phyloP scores from a whole-genome alignment of 2,329 filamentous ascomycete species.

The Colletotrichum gloeosporioides region DNA sequence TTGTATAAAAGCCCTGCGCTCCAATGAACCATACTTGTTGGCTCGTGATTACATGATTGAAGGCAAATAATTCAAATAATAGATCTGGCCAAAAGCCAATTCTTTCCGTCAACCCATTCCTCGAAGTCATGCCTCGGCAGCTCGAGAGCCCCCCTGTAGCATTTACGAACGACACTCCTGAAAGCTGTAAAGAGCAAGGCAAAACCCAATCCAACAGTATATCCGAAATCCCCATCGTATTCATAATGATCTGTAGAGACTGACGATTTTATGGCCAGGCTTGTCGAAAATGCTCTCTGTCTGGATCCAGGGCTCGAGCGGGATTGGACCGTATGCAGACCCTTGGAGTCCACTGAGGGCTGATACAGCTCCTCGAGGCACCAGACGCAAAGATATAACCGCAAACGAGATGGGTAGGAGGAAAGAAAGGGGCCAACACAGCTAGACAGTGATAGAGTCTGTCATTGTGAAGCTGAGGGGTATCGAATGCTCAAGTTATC shows the following conservation, averaged over 20 bases:
- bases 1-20: background rate
- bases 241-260: background rate
- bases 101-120: background rate
- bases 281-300: background rate
- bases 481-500: background rate
- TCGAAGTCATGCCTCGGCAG: background rate
- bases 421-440: background rate
- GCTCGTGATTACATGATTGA: background rate
- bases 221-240: background rate
- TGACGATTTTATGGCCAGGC: background rate
- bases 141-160: background rate
- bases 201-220: background rate
- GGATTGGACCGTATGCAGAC: background rate
- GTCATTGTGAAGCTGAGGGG: background rate
- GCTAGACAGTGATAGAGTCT: no score
- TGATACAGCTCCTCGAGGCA: background rate
- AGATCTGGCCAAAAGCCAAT: background rate
- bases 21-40: background rate
- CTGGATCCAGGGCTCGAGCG: background rate
- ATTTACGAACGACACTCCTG: background rate
- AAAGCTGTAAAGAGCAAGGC: background rate
- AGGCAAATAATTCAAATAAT: background rate
- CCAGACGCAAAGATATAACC: background rate
- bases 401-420: background rate
- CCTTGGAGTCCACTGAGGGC: background rate